Evolutionary conservation across 2,329 filamentous ascomycete species (phyloP).

Genomic region (Sclerotinia sclerotiorum): DNA sequence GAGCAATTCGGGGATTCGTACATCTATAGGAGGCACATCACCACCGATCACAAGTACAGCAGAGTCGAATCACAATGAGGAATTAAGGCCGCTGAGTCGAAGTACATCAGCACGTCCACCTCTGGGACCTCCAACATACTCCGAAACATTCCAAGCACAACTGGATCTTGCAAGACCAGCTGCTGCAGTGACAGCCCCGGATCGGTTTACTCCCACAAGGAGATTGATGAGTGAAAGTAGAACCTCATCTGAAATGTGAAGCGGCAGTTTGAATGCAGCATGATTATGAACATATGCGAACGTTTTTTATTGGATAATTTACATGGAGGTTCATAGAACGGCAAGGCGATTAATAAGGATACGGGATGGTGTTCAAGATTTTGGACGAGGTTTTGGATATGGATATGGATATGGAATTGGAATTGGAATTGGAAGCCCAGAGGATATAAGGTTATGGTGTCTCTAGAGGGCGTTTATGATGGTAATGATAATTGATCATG

Average conservation of each 20-base stretch:
- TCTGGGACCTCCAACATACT: conserved; percentile 33
- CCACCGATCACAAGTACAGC: conserved; percentile 9
- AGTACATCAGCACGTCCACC: conserved; percentile 6
- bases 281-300: neutral
- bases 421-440: neutral
- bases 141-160: conserved; percentile 27
- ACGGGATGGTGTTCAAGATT: neutral
- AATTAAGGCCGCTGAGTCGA: conserved; percentile 25
- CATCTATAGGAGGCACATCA: neutral
- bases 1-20: neutral
- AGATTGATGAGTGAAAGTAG: conserved; percentile 23
- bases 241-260: neutral
- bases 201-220: conserved; percentile 25
- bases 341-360: neutral
- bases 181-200: conserved; percentile 25
- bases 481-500: neutral
- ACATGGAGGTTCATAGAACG: conserved; percentile 4
- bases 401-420: too few relatives aligned
- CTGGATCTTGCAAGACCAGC: conserved; percentile 27
- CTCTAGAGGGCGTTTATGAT: neutral
- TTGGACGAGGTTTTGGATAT: conserved; percentile 1
- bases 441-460: too few relatives aligned
- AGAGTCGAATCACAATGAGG: conserved; percentile 23
- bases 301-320: neutral
- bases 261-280: neutral